phyloP scores from a whole-genome alignment of 306 rosid genomes.

The Argentina anserina region DNA sequence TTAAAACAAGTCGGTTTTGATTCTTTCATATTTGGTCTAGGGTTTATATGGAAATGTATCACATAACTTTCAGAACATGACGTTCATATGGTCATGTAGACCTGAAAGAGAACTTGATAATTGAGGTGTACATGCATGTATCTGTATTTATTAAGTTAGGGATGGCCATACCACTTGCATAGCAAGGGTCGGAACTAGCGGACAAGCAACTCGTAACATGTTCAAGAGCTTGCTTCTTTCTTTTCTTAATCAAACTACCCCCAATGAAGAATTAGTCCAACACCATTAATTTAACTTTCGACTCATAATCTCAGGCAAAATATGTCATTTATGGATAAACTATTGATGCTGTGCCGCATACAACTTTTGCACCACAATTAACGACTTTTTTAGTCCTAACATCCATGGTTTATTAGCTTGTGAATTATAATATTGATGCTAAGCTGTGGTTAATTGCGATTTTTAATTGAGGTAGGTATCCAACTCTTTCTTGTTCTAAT shows the following conservation, averaged over 20 bases:
- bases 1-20: background rate
- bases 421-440: conserved; percentile 3
- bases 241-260: conserved; percentile 4
- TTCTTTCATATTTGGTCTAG: background rate
- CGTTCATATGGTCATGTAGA: background rate
- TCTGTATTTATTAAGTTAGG: background rate
- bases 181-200: background rate
- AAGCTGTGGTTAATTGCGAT: conserved; percentile 14
- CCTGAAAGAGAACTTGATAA: background rate
- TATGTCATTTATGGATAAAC: conserved; percentile 10
- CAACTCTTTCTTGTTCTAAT: conserved; percentile 13
- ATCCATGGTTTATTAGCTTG: background rate
- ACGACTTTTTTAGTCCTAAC: background rate
- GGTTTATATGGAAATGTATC: background rate
- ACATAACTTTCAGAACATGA: background rate
- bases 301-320: conserved; percentile 1
- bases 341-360: conserved; percentile 1
- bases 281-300: conserved; percentile 1
- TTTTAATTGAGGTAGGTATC: background rate
- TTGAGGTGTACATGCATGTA: background rate
- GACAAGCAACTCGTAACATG: conserved; percentile 14
- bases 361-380: background rate
- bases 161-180: background rate
- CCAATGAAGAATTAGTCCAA: conserved; percentile 16
- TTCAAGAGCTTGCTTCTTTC: background rate